Base-by-base conservation (phyloP, 495 filamentous ascomycete genomes). In the Hypoxylon intermedium region DNA sequence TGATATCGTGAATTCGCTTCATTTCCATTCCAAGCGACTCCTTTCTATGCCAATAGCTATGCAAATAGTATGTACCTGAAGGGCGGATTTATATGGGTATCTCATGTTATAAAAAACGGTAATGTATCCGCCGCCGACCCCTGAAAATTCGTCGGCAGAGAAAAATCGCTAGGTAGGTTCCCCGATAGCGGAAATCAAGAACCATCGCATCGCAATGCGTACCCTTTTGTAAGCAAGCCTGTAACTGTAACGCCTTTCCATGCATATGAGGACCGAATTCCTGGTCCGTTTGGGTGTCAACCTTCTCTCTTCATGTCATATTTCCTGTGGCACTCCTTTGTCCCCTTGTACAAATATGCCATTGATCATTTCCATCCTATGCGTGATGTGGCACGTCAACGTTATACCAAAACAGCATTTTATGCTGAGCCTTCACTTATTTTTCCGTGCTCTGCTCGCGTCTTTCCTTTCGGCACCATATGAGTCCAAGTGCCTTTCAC, bases 211-310 rank as follows among this genome's bases (percentile, higher is more conserved):
- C 7, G 24, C 24, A 26, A 26, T 26, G 24, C 24, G 24, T 26
- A 7, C 24, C 24, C 7, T 26, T 24, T 23, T 23, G 3, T 4
- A 6, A 6, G 18, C 16, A 23, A 6, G 18, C n/a, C n/a, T n/a
- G n/a, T n/a, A n/a, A n/a, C n/a, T n/a, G 23, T 28, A 47, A 62
- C 59, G 52, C 59, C 59, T 15, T 13, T 56, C 36, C 43, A 56
- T 49, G 46, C 46, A 49, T 28, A 23, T 13, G 40, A n/a, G 2
- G 5, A 9, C 16, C 7, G 9, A 4, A 13, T 28, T 44, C 28
- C 28, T 21, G 6, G 20, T n/a, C 41, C 12, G 11, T 37, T 15
- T 15, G 15, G 11, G 34, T 1, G 11, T 2, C 11, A 12, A 37
- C 34, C n/a, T 12, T 5, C 15, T 5, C 34, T 26, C 34, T 37